Conservation (phyloP, 352 stramenopile species). For the Heterotrichella gracilis region DNA sequence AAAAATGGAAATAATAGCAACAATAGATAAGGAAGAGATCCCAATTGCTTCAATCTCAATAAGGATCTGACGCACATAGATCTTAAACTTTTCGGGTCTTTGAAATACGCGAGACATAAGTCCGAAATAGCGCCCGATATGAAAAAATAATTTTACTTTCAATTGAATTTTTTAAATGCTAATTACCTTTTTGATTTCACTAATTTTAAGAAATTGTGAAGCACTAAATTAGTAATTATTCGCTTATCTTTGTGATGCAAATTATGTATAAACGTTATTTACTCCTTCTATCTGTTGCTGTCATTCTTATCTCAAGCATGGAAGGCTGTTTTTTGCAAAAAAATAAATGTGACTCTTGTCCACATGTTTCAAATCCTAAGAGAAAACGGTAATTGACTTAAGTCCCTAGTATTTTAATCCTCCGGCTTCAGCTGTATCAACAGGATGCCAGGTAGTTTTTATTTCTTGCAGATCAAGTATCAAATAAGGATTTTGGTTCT, state of each 20-base stretch:
- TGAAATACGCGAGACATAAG: background rate
- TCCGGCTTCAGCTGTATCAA: too few relatives aligned
- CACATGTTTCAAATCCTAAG: too few relatives aligned
- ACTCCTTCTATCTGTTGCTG: background rate
- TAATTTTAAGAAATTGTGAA: too few relatives aligned
- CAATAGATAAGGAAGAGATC: background rate
- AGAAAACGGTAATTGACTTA: too few relatives aligned
- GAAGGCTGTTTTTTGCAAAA: constrained; percentile 1
- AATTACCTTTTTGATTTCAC: too few relatives aligned
- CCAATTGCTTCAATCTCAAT: background rate
- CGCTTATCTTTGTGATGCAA: background rate
- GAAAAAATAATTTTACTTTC: constrained; percentile 8
- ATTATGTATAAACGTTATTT: background rate
- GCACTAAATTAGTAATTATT: background rate
- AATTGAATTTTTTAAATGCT: too few relatives aligned
- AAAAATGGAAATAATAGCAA: background rate
- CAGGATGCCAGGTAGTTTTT: too few relatives aligned
- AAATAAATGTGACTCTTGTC: background rate
- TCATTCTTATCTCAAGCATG: background rate
- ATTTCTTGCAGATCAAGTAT: too few relatives aligned
- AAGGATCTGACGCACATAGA: background rate
- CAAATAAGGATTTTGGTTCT: too few relatives aligned
- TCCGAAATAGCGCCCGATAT: background rate
- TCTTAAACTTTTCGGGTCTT: background rate
- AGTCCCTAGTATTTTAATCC: too few relatives aligned